These are phyloP conservation scores for Apocynum venetum DNA, from an alignment of 257 asterid genomes.

Conservation along the genomic window DNA sequence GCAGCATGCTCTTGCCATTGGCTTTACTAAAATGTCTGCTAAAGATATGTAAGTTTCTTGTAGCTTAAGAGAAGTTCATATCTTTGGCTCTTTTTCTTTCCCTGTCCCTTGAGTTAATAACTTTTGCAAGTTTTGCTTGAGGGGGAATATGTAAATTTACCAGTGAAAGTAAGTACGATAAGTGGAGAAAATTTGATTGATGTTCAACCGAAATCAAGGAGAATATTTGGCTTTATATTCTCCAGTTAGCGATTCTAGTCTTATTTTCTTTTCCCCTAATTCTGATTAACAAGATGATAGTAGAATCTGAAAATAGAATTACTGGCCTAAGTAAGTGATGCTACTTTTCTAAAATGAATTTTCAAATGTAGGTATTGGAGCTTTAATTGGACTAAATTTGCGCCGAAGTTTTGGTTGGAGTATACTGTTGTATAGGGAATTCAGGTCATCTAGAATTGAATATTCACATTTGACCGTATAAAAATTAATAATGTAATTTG, in stretches of 20 bases:
- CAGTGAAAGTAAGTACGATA: background rate
- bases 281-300: background rate
- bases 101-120: background rate
- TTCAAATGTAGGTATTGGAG: background rate
- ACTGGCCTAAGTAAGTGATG: background rate
- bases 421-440: background rate
- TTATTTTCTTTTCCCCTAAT: background rate
- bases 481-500: too few species aligned
- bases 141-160: background rate
- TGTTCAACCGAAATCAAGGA: background rate
- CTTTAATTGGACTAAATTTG: background rate
- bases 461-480: too few species aligned
- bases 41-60: slow-evolving; percentile 71
- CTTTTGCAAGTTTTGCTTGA: background rate
- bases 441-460: too few species aligned
- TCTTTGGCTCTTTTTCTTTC: background rate
- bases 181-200: background rate
- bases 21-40: slow-evolving; percentile 93
- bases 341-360: background rate
- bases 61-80: slow-evolving; percentile 12
- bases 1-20: slow-evolving; percentile 98
- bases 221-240: background rate
- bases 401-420: background rate
- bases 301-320: background rate
- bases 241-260: background rate